phyloP scores from a whole-genome alignment of 352 stramenopile species.

The Elongisporangium prolatum region DNA sequence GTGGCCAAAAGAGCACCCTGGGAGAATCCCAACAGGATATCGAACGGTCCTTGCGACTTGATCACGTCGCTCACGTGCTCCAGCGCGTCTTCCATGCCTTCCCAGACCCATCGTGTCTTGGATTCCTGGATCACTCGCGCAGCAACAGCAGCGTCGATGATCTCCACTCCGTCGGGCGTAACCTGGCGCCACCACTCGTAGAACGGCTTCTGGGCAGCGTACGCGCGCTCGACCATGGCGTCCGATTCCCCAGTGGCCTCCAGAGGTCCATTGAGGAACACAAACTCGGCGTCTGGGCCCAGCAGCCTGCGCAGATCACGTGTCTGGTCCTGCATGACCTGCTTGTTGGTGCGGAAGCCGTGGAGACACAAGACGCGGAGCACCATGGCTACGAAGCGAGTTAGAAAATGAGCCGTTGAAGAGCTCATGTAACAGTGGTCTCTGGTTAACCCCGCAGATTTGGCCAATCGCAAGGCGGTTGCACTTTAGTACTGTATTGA shows the following conservation, averaged over 20 bases:
- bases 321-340: slow-evolving; percentile 51
- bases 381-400: slow-evolving; percentile 8
- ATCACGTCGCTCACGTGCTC: slow-evolving; percentile 45
- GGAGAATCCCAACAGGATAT: slow-evolving; percentile 67
- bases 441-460: no score
- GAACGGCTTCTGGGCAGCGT: slow-evolving; percentile 39
- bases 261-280: slow-evolving; percentile 45
- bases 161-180: slow-evolving; percentile 15
- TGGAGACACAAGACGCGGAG: slow-evolving; percentile 63
- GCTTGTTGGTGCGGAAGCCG: slow-evolving; percentile 48
- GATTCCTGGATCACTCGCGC: not conserved
- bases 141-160: slow-evolving; percentile 14
- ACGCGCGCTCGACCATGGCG: slow-evolving; percentile 37
- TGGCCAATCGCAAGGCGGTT: no score
- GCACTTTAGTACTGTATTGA: no score
- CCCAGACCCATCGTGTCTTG: slow-evolving; percentile 24
- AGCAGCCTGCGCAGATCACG: slow-evolving; percentile 34
- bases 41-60: slow-evolving; percentile 35
- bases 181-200: slow-evolving; percentile 37
- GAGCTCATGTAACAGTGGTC: no score
- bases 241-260: slow-evolving; percentile 35
- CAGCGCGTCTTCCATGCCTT: slow-evolving; percentile 35
- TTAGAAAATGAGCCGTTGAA: not conserved
- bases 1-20: slow-evolving; percentile 52
- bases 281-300: slow-evolving; percentile 42